Percentiles rank a stretch among this genome's conserved stretches.
phyloP scores from a whole-genome alignment of 371 early-diverging fungal genomes.

The Mortierella sp. region DNA sequence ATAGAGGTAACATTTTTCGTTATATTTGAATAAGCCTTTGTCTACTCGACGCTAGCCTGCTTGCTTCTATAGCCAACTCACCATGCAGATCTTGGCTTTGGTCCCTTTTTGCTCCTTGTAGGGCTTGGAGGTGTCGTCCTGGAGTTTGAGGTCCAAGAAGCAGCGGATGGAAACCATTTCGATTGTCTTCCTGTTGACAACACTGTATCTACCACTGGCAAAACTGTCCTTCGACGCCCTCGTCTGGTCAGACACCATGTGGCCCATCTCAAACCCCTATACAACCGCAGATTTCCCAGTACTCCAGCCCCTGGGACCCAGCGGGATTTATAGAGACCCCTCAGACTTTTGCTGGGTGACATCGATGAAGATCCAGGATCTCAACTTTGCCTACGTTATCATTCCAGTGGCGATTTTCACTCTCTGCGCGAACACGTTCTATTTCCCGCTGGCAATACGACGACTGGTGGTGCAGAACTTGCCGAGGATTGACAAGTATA shows the following conservation, averaged over 20 bases:
- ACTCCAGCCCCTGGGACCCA: conserved; percentile 48
- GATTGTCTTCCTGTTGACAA: conserved; percentile 64
- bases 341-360: conserved; percentile 69
- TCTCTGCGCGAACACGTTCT: conserved; percentile 50
- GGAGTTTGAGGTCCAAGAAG: conserved; percentile 57
- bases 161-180: conserved; percentile 53
- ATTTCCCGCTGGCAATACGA: conserved; percentile 65
- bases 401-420: conserved; percentile 62
- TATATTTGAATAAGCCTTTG: neutral
- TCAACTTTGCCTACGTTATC: conserved; percentile 65
- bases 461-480: conserved; percentile 51
- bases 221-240: conserved; percentile 71
- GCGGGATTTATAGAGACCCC: conserved; percentile 52
- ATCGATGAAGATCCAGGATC: conserved; percentile 62
- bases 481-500: conserved; percentile 58
- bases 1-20: conserved; percentile 28
- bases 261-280: conserved; percentile 70
- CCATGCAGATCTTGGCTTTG: neutral
- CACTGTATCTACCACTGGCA: conserved; percentile 69
- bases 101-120: neutral
- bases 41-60: neutral
- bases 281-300: conserved; percentile 59
- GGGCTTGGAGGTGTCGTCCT: conserved; percentile 58
- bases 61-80: neutral
- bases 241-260: conserved; percentile 70